phyloP scores from a whole-genome alignment of 805 yeast species.

The Sugiyamaella lignohabitans region DNA sequence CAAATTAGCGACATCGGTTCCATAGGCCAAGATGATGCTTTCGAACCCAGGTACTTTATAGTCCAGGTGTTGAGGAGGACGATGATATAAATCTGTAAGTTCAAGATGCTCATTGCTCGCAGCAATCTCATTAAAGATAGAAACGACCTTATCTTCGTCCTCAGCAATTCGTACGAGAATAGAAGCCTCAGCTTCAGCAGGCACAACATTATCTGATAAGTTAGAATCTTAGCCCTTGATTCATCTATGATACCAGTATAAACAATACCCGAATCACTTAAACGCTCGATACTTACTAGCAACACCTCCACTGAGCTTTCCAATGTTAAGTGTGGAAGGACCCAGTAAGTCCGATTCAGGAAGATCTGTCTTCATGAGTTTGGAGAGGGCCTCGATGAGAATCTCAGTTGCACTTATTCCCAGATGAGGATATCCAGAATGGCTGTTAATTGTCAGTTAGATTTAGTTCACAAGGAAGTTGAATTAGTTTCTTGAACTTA shows the following conservation, averaged over 20 bases:
- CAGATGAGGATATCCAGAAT: slow-evolving; percentile 64
- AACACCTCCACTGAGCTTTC: slow-evolving; percentile 51
- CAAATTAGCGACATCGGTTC: slow-evolving; percentile 48
- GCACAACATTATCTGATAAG: slow-evolving; percentile 42
- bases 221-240: too few relatives aligned
- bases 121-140: slow-evolving; percentile 34
- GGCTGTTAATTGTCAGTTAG: slow-evolving; percentile 24
- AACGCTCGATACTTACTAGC: slow-evolving; percentile 33
- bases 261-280: background rate
- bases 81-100: slow-evolving; percentile 18
- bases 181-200: slow-evolving; percentile 49
- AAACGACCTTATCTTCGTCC: slow-evolving; percentile 35
- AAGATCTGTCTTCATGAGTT: slow-evolving; percentile 38
- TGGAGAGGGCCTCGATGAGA: slow-evolving; percentile 45
- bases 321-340: slow-evolving; percentile 55
- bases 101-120: slow-evolving; percentile 24
- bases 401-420: slow-evolving; percentile 59
- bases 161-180: slow-evolving; percentile 50
- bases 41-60: slow-evolving; percentile 63
- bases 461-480: background rate
- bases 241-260: background rate
- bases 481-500: too few relatives aligned
- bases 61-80: slow-evolving; percentile 45
- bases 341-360: slow-evolving; percentile 54
- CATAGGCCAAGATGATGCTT: slow-evolving; percentile 42